Evolutionary conservation across 805 yeast genomes (phyloP).

Genomic region (Grigorovia transvaalensis): DNA sequence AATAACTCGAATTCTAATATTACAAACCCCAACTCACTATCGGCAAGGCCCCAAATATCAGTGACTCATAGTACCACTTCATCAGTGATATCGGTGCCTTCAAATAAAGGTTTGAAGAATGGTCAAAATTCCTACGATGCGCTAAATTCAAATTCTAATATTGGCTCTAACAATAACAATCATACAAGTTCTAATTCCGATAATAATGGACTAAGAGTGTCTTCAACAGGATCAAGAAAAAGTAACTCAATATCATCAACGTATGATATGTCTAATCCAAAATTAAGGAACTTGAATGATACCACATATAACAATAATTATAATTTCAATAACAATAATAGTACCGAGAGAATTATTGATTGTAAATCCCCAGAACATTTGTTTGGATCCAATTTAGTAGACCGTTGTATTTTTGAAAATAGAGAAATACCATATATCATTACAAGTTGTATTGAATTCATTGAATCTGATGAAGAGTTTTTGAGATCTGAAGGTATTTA

Average conservation of each 20-base stretch:
- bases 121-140: background rate
- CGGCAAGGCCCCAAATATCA: background rate
- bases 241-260: background rate
- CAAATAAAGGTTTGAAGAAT: background rate
- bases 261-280: background rate
- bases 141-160: background rate
- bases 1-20: background rate
- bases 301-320: background rate
- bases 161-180: no score
- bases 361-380: constrained; percentile 24
- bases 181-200: background rate
- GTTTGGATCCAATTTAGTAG: constrained; percentile 28
- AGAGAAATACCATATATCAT: constrained; percentile 54
- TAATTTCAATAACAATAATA: background rate
- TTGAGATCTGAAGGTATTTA: constrained; percentile 77
- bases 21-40: background rate
- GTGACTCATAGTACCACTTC: background rate
- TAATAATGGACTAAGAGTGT: background rate
- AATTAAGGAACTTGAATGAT: background rate
- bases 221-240: background rate
- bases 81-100: constrained; percentile 2
- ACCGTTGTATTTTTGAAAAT: constrained; percentile 10
- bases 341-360: background rate
- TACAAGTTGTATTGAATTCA: constrained; percentile 59
- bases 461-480: constrained; percentile 55